phyloP scores from a whole-genome alignment of 2,329 filamentous ascomycete genomes.

The Neophaeococcomyces aloes region DNA sequence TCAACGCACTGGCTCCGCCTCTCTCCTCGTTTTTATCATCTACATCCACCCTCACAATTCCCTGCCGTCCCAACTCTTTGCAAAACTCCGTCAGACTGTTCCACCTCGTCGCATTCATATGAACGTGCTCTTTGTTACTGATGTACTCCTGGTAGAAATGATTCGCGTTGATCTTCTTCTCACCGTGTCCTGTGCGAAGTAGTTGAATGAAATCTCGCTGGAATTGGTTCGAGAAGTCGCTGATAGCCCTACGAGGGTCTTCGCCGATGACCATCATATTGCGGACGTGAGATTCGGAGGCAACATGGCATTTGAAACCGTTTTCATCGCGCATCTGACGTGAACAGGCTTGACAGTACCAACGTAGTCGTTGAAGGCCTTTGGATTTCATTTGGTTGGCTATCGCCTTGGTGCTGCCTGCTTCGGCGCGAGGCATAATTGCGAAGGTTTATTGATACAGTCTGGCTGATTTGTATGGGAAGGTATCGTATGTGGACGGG shows the following conservation, averaged over 20 bases:
- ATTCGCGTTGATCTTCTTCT: constrained; percentile 82
- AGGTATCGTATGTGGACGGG: background rate
- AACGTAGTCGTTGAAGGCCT: constrained; percentile 65
- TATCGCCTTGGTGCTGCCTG: constrained; percentile 81
- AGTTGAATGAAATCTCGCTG: constrained; percentile 65
- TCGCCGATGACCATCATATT: constrained; percentile 81
- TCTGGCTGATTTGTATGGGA: background rate
- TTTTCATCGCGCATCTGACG: constrained; percentile 74
- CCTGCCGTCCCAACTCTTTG: constrained; percentile 74
- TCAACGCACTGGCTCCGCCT: constrained; percentile 38
- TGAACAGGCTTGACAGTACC: constrained; percentile 82
- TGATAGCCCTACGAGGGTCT: constrained; percentile 72
- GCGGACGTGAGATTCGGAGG: constrained; percentile 78
- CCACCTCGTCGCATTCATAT: constrained; percentile 93
- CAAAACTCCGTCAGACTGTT: constrained; percentile 79
- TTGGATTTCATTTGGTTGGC: constrained; percentile 78
- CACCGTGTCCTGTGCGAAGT: constrained; percentile 73
- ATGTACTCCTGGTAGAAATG: constrained; percentile 96
- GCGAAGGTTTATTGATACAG: constrained; percentile 12
- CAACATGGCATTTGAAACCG: constrained; percentile 80
- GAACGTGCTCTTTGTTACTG: constrained; percentile 72
- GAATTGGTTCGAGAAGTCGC: constrained; percentile 74
- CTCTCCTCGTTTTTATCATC: constrained; percentile 54
- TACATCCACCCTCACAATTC: constrained; percentile 83
- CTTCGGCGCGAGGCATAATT: constrained; percentile 84